Conservation (phyloP, 1,139 yeast genomes). For the Kodamaea alishanica region DNA sequence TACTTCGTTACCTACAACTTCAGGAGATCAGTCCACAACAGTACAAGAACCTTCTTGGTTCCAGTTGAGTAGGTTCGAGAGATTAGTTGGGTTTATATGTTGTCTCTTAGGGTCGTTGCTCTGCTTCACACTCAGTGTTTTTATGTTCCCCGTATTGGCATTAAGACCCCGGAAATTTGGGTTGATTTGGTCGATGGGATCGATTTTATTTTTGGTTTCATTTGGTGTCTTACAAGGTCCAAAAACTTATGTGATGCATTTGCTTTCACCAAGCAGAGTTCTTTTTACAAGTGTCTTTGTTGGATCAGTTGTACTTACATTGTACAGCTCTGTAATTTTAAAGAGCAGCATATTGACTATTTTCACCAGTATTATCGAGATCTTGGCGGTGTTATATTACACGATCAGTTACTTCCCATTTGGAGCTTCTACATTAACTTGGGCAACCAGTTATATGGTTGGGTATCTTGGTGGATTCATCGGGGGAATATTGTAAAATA, state of each 20-base stretch:
- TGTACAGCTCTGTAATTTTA: conserved; percentile 50
- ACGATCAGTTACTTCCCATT: conserved; percentile 92
- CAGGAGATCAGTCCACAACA: conserved; percentile 16
- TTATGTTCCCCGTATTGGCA: conserved; percentile 84
- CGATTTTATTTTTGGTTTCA: conserved; percentile 77
- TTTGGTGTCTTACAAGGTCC: conserved; percentile 96
- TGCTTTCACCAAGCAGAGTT: conserved; percentile 70
- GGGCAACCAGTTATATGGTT: conserved; percentile 74
- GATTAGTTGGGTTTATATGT: conserved; percentile 71
- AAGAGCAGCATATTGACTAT: conserved; percentile 77
- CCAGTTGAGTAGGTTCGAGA: conserved; percentile 69
- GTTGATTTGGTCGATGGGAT: conserved; percentile 87
- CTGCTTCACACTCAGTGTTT: conserved; percentile 78
- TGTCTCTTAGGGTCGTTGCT: conserved; percentile 73
- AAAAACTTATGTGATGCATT: conserved; percentile 66
- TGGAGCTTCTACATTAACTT: conserved; percentile 83
- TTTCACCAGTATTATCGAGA: conserved; percentile 69
- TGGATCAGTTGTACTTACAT: conserved; percentile 64
- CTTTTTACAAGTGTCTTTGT: conserved; percentile 80
- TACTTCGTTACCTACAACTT: conserved; percentile 36
- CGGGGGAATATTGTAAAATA: conserved; percentile 36
- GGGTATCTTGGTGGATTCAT: conserved; percentile 69
- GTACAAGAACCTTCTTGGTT: conserved; percentile 53
- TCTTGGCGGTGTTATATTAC: conserved; percentile 83
- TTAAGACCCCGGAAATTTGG: conserved; percentile 90